Conservation (phyloP, 2,329 filamentous ascomycete species). For the Fusarium lateritium region DNA sequence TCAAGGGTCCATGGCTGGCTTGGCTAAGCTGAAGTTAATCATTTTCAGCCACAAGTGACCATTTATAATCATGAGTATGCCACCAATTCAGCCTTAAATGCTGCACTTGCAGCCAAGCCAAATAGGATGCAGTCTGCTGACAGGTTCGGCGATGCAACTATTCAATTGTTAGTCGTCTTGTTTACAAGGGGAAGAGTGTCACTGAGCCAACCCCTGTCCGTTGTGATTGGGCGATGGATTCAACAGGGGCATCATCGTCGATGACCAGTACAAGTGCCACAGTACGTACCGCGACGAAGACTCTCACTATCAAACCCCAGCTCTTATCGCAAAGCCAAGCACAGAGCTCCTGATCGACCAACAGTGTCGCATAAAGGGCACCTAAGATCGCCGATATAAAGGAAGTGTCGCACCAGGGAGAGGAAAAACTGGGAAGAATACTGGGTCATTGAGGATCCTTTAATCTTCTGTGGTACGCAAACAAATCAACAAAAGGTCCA, state of each 20-base stretch:
- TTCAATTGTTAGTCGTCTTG: conserved; percentile 1
- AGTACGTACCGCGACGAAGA: conserved; percentile 5
- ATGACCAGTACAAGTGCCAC: conserved; percentile 20
- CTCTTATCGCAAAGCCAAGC: background rate
- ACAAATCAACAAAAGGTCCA: background rate
- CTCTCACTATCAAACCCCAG: background rate
- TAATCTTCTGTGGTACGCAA: conserved; percentile 30
- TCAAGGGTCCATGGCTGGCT: conserved; percentile 28
- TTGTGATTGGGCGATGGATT: background rate
- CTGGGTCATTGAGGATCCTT: conserved; percentile 34
- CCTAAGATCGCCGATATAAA: conserved; percentile 28
- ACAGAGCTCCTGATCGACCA: conserved; percentile 28
- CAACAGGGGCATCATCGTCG: conserved; percentile 17
- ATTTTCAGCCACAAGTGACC: conserved; percentile 1
- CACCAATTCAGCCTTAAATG: conserved; percentile 26
- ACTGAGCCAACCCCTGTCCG: background rate
- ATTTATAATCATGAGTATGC: conserved; percentile 15
- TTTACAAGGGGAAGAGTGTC: background rate
- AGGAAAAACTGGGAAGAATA: conserved; percentile 32
- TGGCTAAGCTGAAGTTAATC: conserved; percentile 16
- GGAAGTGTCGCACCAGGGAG: conserved; percentile 31
- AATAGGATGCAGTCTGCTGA: conserved; percentile 3
- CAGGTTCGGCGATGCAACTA: background rate
- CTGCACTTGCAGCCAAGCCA: background rate
- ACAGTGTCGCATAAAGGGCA: conserved; percentile 18